A percentile compares a stretch with the other conserved stretches of the same genome.
phyloP scores from a whole-genome alignment of 2,329 filamentous ascomycete species.

The Calonectria hongkongensis region DNA sequence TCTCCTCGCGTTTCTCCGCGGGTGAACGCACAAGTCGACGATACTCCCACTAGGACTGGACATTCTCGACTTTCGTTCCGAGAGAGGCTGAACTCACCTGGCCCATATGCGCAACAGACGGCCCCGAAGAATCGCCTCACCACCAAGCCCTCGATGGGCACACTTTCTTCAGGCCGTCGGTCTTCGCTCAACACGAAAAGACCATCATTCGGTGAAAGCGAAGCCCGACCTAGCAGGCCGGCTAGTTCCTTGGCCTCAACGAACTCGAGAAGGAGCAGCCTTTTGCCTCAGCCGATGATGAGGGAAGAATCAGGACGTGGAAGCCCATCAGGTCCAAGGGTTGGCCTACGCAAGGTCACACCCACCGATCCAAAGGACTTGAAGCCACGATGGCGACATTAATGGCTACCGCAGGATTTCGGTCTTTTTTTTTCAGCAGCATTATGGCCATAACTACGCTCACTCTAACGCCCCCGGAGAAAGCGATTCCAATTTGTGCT shows the following conservation, averaged over 20 bases:
- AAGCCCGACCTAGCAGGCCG: constrained; percentile 65
- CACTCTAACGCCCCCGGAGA: constrained; percentile 43
- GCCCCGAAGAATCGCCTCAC: constrained; percentile 67
- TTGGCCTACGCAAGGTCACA: constrained; percentile 54
- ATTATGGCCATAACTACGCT: constrained; percentile 36
- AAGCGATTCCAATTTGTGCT: constrained; percentile 40
- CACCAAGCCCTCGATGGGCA: constrained; percentile 66
- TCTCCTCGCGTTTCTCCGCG: constrained; percentile 63
- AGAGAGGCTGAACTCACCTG: constrained; percentile 70
- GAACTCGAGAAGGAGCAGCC: constrained; percentile 68
- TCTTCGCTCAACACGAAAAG: constrained; percentile 71
- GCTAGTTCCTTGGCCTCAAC: constrained; percentile 73
- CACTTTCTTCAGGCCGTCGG: constrained; percentile 66
- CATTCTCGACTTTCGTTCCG: constrained; percentile 71
- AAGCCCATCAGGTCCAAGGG: constrained; percentile 69
- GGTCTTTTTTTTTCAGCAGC: constrained; percentile 20
- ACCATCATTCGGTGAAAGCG: constrained; percentile 57
- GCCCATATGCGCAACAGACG: constrained; percentile 68
- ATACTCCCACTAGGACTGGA: constrained; percentile 66
- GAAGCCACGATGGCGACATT: constrained; percentile 71
- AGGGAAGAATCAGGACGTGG: constrained; percentile 65
- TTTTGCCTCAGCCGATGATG: constrained; percentile 70
- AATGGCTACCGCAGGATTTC: neutral
- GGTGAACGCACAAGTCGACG: constrained; percentile 55
- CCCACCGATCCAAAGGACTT: constrained; percentile 61